phyloP scores from a whole-genome alignment of 2,329 filamentous ascomycete species.

The Botrytis paeoniae region DNA sequence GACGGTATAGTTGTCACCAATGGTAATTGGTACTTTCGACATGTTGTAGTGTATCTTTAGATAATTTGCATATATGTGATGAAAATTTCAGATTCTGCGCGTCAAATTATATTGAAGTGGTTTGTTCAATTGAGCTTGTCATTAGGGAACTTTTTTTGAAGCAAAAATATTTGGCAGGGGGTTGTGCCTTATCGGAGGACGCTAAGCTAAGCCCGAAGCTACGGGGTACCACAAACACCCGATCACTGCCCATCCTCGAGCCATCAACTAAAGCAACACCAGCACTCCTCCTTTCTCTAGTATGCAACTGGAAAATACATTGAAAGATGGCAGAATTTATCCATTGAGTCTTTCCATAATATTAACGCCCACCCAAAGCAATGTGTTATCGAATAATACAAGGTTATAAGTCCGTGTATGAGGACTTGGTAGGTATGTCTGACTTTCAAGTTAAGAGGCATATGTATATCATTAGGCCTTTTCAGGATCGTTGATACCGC shows the following conservation, averaged over 20 bases:
- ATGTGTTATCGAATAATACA: neutral
- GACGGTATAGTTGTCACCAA: constrained; percentile 32
- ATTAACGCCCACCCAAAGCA: neutral
- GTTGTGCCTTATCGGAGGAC: constrained; percentile 34
- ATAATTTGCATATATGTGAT: neutral
- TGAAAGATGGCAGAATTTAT: constrained; percentile 5
- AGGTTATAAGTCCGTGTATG: neutral
- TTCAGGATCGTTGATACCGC: constrained; percentile 65
- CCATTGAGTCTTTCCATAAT: neutral
- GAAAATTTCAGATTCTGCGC: neutral
- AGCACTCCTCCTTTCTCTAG: neutral
- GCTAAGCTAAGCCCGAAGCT: constrained; percentile 23
- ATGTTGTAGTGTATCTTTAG: constrained; percentile 17
- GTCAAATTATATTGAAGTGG: neutral
- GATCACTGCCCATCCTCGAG: constrained; percentile 1
- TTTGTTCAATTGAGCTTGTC: constrained; percentile 11
- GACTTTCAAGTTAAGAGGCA: neutral
- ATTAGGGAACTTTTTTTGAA: constrained; percentile 18
- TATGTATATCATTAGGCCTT: constrained; percentile 46
- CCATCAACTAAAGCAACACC: constrained; percentile 12
- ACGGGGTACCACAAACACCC: neutral
- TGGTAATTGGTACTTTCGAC: constrained; percentile 26
- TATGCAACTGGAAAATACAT: neutral
- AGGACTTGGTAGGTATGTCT: neutral
- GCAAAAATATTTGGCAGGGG: constrained; percentile 24